Percentiles rank a stretch among this genome's conserved stretches.
Evolutionary conservation across 2,329 filamentous ascomycete species (phyloP).

Genomic region (Hypoxylon sp.): DNA sequence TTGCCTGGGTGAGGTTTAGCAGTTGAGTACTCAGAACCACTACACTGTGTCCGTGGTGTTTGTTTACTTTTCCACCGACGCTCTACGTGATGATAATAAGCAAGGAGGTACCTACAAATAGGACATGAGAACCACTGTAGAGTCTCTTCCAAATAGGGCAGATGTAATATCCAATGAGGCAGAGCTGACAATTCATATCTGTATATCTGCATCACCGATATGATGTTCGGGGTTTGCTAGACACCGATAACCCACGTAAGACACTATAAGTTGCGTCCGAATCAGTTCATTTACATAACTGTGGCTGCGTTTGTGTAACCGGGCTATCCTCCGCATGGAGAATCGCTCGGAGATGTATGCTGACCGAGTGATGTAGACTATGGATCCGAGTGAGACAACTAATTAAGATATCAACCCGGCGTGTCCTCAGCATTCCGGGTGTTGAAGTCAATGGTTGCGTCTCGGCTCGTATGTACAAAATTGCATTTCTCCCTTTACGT

Average conservation of each 20-base stretch:
- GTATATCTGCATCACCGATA: too few species aligned
- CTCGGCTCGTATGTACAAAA: background rate
- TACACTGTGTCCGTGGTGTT: background rate
- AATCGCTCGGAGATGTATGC: background rate
- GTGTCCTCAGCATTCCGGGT: background rate
- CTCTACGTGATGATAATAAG: background rate
- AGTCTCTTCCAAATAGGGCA: background rate
- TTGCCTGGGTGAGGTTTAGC: background rate
- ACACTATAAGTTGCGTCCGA: background rate
- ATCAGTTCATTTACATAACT: conserved; percentile 4
- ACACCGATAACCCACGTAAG: conserved; percentile 16
- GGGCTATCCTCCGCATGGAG: background rate
- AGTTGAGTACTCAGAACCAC: background rate
- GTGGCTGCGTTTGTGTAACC: conserved; percentile 9
- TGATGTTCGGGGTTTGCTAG: conserved; percentile 9
- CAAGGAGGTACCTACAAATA: background rate
- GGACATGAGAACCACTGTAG: too few species aligned
- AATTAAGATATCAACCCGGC: conserved; percentile 2
- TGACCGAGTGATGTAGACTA: conserved; percentile 1
- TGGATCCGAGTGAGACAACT: conserved; percentile 7
- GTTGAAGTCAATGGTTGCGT: background rate
- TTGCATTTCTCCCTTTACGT: too few species aligned
- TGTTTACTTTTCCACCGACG: background rate
- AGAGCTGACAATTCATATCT: too few species aligned
- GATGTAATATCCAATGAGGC: background rate